These are phyloP conservation scores for Lodderomyces beijingensis DNA, from an alignment of 1,139 yeast species.

Conservation along the genomic window DNA sequence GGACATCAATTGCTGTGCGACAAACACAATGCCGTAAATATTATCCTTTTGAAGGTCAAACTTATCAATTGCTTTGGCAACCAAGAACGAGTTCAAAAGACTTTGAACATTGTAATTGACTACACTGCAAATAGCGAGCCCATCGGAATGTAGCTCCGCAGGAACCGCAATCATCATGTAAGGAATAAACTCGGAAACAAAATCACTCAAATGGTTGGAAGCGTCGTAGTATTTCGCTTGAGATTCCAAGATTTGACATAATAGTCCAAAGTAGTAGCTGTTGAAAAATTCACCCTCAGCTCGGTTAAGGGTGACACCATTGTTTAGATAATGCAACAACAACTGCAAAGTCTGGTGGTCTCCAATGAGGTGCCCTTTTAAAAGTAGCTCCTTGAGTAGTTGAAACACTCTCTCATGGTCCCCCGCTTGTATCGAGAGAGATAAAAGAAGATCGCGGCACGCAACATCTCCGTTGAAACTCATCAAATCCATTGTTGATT, in stretches of 20 bases:
- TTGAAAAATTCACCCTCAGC: conserved; percentile 18
- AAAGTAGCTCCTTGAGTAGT: conserved; percentile 33
- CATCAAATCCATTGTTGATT: conserved; percentile 10
- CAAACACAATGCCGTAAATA: conserved; percentile 29
- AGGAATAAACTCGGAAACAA: conserved; percentile 27
- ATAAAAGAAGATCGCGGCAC: conserved; percentile 30
- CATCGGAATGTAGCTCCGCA: conserved; percentile 7
- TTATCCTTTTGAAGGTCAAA: conserved; percentile 32
- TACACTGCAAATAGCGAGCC: conserved; percentile 7
- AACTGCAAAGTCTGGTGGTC: conserved; percentile 29
- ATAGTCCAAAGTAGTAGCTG: conserved; percentile 29
- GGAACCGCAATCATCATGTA: conserved; percentile 16
- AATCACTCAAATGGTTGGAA: conserved; percentile 23
- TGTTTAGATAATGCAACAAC: conserved; percentile 29
- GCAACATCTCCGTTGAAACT: conserved; percentile 13
- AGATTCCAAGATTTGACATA: conserved; percentile 32
- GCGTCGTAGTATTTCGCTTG: conserved; percentile 27
- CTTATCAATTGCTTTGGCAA: conserved; percentile 23
- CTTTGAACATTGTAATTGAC: conserved; percentile 15
- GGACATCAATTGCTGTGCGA: conserved; percentile 23
- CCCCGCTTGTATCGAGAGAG: conserved; percentile 30
- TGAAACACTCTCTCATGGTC: conserved; percentile 37
- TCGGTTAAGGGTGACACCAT: conserved; percentile 23
- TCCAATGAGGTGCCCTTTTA: conserved; percentile 30
- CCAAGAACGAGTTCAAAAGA: conserved; percentile 28